phyloP scores from a whole-genome alignment of 306 rosid species.

The Mucuna pruriens region DNA sequence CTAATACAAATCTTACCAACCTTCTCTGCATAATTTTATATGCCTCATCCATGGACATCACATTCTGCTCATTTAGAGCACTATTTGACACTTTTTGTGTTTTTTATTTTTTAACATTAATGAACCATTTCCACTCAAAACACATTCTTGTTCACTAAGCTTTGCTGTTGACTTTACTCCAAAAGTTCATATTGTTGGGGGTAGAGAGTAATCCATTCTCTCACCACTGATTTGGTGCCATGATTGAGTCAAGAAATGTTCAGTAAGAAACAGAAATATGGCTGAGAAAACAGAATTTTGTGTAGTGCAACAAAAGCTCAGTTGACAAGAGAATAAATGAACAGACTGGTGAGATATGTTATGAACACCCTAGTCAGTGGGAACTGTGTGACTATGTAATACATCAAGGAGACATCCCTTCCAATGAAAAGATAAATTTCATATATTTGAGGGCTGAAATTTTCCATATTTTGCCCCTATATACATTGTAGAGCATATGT shows the following conservation, averaged over 20 bases:
- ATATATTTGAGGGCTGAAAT: neutral
- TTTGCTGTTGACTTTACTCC: neutral
- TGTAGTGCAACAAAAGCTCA: neutral
- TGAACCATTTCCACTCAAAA: neutral
- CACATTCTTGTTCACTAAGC: neutral
- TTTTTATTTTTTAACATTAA: neutral
- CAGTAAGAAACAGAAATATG: neutral
- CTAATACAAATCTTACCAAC: neutral
- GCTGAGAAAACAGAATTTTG: neutral
- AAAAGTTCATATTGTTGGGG: neutral
- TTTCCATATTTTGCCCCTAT: neutral
- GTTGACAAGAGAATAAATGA: neutral
- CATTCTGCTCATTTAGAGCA: neutral
- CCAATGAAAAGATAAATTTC: neutral
- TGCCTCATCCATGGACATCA: neutral
- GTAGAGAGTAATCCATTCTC: neutral
- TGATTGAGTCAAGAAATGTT: neutral
- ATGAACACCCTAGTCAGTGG: neutral
- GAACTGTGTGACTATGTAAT: neutral
- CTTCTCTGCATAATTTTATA: neutral
- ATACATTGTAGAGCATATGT: no score
- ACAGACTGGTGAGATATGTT: neutral
- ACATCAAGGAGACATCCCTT: neutral
- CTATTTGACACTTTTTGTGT: neutral
- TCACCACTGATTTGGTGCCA: neutral